Percentiles rank a stretch among this genome's conserved stretches.
phyloP scores from a whole-genome alignment of 73 alveolate species.

The Tetrahymena borealis region DNA sequence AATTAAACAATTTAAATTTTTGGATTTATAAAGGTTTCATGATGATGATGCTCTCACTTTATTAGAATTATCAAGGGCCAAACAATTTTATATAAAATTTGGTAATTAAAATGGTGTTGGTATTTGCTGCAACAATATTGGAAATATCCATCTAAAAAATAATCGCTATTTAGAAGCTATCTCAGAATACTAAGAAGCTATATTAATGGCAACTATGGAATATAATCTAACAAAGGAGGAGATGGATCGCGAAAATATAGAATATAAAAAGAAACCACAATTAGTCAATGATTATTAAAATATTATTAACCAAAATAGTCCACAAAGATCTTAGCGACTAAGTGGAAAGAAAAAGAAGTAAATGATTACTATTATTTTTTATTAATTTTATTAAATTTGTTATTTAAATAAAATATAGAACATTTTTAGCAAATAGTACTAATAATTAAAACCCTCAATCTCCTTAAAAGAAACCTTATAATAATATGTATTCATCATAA shows the following conservation, averaged over 20 bases:
- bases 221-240: background rate
- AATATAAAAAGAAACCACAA: background rate
- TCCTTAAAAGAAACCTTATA: background rate
- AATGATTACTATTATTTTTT: background rate
- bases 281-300: background rate
- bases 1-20: background rate
- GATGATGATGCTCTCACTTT: background rate
- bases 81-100: background rate
- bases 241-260: background rate
- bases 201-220: background rate
- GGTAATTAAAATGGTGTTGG: background rate
- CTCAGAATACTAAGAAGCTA: background rate
- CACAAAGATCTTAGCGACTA: background rate
- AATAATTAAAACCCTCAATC: background rate
- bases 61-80: background rate
- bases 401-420: background rate
- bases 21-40: background rate
- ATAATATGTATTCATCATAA: background rate
- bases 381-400: background rate
- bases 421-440: background rate
- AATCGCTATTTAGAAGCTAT: background rate
- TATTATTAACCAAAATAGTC: background rate
- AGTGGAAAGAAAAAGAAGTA: background rate
- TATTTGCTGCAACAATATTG: background rate
- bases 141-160: background rate